phyloP scores from a whole-genome alignment of 2,329 filamentous ascomycete genomes.

The Chalaropsis ovoidea region DNA sequence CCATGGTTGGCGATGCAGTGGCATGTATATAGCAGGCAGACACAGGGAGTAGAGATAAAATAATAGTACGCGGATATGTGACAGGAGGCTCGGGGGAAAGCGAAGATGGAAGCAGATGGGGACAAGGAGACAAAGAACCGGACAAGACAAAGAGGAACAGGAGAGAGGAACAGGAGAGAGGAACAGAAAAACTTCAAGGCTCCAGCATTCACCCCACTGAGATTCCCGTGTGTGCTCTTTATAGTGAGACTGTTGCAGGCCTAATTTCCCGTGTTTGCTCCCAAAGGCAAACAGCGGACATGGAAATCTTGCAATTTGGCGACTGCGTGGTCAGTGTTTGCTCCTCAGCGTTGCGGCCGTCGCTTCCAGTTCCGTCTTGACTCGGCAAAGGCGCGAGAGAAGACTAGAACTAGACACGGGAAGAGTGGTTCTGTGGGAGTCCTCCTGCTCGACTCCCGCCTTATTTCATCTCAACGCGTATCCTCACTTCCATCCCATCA shows the following conservation, averaged over 20 bases:
- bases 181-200: background rate
- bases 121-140: background rate
- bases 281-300: background rate
- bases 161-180: background rate
- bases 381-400: background rate
- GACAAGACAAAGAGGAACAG: background rate
- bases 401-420: background rate
- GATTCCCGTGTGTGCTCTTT: background rate
- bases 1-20: background rate
- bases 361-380: constrained; percentile 3
- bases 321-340: background rate
- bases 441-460: background rate
- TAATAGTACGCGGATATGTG: background rate
- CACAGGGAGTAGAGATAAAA: background rate
- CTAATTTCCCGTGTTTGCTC: background rate
- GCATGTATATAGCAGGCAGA: background rate
- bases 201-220: background rate
- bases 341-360: background rate
- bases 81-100: background rate
- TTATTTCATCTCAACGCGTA: constrained; percentile 45
- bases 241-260: background rate
- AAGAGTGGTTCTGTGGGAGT: background rate
- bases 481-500: constrained; percentile 57
- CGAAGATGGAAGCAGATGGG: background rate
- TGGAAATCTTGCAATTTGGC: background rate